Percentiles rank a stretch among this genome's conserved stretches.
phyloP scores from a whole-genome alignment of 2,329 filamentous ascomycete species.

The Colletotrichum brevisporum region DNA sequence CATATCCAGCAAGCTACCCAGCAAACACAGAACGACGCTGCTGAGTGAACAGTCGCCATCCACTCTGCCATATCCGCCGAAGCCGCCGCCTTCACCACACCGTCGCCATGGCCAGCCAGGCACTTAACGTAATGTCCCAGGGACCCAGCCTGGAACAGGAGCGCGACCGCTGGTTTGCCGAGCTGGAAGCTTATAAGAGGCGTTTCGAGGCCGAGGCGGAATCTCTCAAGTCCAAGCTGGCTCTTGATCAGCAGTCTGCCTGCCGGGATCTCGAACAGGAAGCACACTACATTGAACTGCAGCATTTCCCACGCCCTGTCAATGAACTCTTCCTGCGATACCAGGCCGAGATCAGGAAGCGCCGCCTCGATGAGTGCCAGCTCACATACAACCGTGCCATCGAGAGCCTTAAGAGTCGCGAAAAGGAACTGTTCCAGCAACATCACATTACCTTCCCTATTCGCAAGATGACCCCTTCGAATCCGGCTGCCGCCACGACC shows the following conservation, averaged over 20 bases:
- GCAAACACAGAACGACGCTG: neutral
- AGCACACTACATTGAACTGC: slow-evolving; percentile 5
- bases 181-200: slow-evolving; percentile 15
- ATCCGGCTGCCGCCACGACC: neutral
- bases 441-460: slow-evolving; percentile 31
- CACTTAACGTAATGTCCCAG: neutral
- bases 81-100: neutral
- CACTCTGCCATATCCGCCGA: neutral
- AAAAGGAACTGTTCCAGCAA: slow-evolving; percentile 20
- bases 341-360: slow-evolving; percentile 28
- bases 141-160: slow-evolving; percentile 29
- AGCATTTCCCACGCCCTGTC: neutral
- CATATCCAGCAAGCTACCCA: neutral
- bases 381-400: slow-evolving; percentile 2
- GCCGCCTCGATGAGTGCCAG: slow-evolving; percentile 25
- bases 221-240: slow-evolving; percentile 7
- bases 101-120: slow-evolving; percentile 20
- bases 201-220: slow-evolving; percentile 32
- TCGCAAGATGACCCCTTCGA: neutral
- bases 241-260: slow-evolving; percentile 14
- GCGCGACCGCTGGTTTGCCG: slow-evolving; percentile 26
- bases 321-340: slow-evolving; percentile 27
- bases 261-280: slow-evolving; percentile 32
- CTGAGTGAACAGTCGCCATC: neutral
- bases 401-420: slow-evolving; percentile 1